Percentiles rank a stretch among this genome's conserved stretches.
These are phyloP conservation scores for Arxiozyma slooffiae DNA, from an alignment of 1,139 yeast genomes.

Conservation along the genomic window DNA sequence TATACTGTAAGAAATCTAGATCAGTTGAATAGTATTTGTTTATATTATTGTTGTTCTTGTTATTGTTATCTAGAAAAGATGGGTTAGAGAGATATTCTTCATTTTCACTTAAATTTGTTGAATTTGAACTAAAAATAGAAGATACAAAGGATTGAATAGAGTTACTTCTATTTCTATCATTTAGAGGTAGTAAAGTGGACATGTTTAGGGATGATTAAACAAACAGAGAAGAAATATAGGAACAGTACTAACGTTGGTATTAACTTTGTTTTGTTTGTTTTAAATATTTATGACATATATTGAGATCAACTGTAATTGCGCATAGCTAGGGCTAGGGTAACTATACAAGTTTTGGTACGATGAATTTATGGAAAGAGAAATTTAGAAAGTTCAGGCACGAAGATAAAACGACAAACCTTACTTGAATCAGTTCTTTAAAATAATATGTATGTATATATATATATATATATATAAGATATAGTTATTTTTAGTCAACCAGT, in stretches of 20 bases:
- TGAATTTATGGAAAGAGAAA: too few relatives aligned
- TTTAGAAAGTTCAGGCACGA: not conserved
- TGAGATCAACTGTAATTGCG: not conserved
- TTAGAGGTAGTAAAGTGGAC: not conserved
- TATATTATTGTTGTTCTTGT: not conserved
- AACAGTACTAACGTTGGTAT: too few relatives aligned
- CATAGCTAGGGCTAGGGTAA: not conserved
- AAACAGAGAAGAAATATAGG: not conserved
- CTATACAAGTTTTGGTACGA: not conserved
- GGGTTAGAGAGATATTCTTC: not conserved
- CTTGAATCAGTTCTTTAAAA: too few relatives aligned
- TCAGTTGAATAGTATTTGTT: conserved; percentile 2
- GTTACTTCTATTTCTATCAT: conserved; percentile 4
- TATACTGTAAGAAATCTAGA: conserved; percentile 30
- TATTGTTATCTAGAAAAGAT: not conserved
- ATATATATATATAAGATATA: too few relatives aligned
- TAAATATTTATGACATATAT: too few relatives aligned
- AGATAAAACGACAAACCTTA: too few relatives aligned
- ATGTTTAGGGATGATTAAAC: not conserved
- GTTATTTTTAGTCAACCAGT: not conserved
- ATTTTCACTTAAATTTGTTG: not conserved
- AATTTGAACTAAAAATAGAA: not conserved
- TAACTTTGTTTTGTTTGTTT: too few relatives aligned
- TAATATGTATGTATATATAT: too few relatives aligned
- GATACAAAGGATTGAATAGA: conserved; percentile 3